These are phyloP conservation scores for Xeromyces bisporus DNA, from an alignment of 495 filamentous ascomycete species.

Conservation along the genomic window DNA sequence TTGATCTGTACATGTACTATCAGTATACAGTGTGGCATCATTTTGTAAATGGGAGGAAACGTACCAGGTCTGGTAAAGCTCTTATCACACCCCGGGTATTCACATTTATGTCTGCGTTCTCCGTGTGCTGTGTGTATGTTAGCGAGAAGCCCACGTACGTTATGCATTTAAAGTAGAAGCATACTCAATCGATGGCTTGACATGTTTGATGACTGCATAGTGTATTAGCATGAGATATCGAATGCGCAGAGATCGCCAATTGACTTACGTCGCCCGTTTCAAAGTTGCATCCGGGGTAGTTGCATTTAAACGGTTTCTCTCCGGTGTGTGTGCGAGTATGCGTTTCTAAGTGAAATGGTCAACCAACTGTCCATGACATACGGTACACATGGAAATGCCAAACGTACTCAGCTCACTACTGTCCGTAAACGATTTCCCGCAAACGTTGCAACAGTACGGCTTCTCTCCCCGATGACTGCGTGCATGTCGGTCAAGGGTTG, in stretches of 20 bases:
- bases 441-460: slow-evolving; percentile 28
- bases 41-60: too few relatives aligned
- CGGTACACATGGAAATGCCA: background rate
- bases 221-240: slow-evolving; percentile 1
- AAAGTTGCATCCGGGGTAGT: slow-evolving; percentile 30
- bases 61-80: slow-evolving; percentile 33
- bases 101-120: slow-evolving; percentile 30
- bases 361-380: slow-evolving; percentile 4
- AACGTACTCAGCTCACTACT: slow-evolving; percentile 30
- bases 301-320: slow-evolving; percentile 35
- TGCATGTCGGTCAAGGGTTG: slow-evolving; percentile 31
- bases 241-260: background rate
- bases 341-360: too few relatives aligned
- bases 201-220: slow-evolving; percentile 29
- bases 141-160: slow-evolving; percentile 2
- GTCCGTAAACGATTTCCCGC: slow-evolving; percentile 30
- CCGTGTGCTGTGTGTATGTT: slow-evolving; percentile 18
- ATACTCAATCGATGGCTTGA: slow-evolving; percentile 31
- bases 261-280: slow-evolving; percentile 29
- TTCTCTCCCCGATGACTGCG: slow-evolving; percentile 39
- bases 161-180: slow-evolving; percentile 1
- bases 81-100: slow-evolving; percentile 25
- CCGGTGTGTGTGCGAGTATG: slow-evolving; percentile 35
- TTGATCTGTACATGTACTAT: slow-evolving; percentile 25
- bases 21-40: background rate